These are phyloP conservation scores for Odonthalia washingtoniensis DNA, from an alignment of 31 red algal species.

Conservation along the genomic window DNA sequence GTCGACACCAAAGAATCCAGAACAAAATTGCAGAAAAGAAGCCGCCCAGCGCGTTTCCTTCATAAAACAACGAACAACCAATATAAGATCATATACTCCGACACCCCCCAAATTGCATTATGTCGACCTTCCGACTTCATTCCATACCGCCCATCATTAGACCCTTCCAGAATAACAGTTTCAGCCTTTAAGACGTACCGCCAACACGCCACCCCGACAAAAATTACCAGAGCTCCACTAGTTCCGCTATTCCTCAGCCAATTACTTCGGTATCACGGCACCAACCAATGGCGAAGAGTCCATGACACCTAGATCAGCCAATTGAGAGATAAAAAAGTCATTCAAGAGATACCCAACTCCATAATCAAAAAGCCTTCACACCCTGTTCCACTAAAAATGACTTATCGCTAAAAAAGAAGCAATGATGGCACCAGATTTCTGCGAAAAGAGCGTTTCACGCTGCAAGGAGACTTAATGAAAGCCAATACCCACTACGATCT, in stretches of 20 bases:
- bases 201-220: not conserved
- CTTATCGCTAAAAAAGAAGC: not conserved
- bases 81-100: not conserved
- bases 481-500: conserved; percentile 21
- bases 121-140: not conserved
- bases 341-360: not conserved
- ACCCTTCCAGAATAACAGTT: not conserved
- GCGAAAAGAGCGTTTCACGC: not conserved
- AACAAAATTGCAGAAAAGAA: not conserved
- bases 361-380: not conserved
- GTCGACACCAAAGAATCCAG: not conserved
- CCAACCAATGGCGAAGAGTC: not conserved
- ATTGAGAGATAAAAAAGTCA: not conserved
- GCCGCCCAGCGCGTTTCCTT: not conserved
- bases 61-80: not conserved
- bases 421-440: not conserved
- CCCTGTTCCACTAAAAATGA: conserved; percentile 32
- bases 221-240: not conserved
- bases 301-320: no score
- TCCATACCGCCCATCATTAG: not conserved
- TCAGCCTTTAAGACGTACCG: not conserved
- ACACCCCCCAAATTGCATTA: not conserved
- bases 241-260: not conserved
- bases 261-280: not conserved
- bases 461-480: conserved; percentile 45